Evolutionary conservation across 371 early-diverging fungal species (phyloP), one percentile per base, ranked within the genome.

Genomic region (Dinochytrium kinnereticum): DNA sequence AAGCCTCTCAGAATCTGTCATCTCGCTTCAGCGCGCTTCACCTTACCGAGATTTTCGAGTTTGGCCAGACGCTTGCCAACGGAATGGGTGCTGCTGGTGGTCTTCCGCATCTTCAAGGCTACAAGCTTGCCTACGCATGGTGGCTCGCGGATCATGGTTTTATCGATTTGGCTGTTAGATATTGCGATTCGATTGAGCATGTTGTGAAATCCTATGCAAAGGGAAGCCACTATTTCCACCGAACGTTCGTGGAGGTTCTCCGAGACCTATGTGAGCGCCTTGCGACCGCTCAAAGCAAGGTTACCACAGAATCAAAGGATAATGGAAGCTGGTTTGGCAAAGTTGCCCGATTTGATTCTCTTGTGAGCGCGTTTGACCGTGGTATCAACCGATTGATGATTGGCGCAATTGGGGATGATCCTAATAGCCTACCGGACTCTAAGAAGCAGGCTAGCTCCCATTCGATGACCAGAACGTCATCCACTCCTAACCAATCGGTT

Each of bases 101-200:
- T 26, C 71, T 96, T 10, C 95, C 96, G 1, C 95, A 93, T 79
- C 76, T 97, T 61, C 96, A 96, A 79, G 91, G 93, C 0, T 96
- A 94, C 83, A 96, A 96, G 76, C 81, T 97, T 7, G 72, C 84
- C 26, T 89, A 92, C 75, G 95, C 95, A 28, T 91, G 90, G 91
- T 86, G 88, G 80, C 84, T 97, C 21, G 86, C 89, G 15, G 98
- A 96, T 72, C 80, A 87, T 72, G 95, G 98, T 19, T 87, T 87
- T 69, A 74, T 89, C 2, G 87, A 89, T 24, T 86, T 89, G 59
- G 94, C 96, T 0, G 83, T 85, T 59, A 84, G 86, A 65, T 95
- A 95, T 69, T 90, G 92, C 75, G 93, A 92, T 21, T 84, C 92
- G 0, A 86, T 96, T 38, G 90, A 92, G 40, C 82, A 85, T 30